Conservation (phyloP, 805 yeast genomes). For the Ogataea angusta region DNA sequence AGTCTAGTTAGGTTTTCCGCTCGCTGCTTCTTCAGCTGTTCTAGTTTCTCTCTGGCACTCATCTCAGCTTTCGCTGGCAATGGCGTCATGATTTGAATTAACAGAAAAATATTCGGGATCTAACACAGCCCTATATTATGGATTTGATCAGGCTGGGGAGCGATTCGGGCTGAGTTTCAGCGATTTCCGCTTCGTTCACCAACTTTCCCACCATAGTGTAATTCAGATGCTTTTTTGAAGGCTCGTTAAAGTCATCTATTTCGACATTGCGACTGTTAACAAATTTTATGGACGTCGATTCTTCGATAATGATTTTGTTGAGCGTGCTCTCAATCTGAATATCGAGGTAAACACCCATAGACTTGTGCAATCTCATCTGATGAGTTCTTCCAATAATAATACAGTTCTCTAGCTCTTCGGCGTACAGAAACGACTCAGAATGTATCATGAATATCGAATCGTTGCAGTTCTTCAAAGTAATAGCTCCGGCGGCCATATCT, state of each 20-base stretch:
- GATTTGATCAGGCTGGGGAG: neutral
- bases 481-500: slow-evolving; percentile 13
- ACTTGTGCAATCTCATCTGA: slow-evolving; percentile 29
- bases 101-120: slow-evolving; percentile 6
- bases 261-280: slow-evolving; percentile 7
- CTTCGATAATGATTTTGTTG: slow-evolving; percentile 27
- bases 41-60: slow-evolving; percentile 9
- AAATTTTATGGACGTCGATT: slow-evolving; percentile 18
- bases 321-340: slow-evolving; percentile 12
- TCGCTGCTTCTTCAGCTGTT: slow-evolving; percentile 11
- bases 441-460: slow-evolving; percentile 15
- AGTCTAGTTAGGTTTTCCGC: slow-evolving; percentile 4
- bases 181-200: neutral
- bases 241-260: slow-evolving; percentile 31
- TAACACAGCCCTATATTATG: slow-evolving; percentile 6
- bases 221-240: slow-evolving; percentile 22
- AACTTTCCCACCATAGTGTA: slow-evolving; percentile 1
- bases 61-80: neutral
- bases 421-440: slow-evolving; percentile 24
- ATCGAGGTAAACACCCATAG: slow-evolving; percentile 9
- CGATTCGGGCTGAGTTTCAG: neutral
- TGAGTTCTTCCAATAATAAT: slow-evolving; percentile 19
- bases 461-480: slow-evolving; percentile 19
- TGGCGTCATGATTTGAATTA: slow-evolving; percentile 3
- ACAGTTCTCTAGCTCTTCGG: slow-evolving; percentile 14